phyloP scores from a whole-genome alignment of 768 basidiomycete species.

The Tylopilus balloui region DNA sequence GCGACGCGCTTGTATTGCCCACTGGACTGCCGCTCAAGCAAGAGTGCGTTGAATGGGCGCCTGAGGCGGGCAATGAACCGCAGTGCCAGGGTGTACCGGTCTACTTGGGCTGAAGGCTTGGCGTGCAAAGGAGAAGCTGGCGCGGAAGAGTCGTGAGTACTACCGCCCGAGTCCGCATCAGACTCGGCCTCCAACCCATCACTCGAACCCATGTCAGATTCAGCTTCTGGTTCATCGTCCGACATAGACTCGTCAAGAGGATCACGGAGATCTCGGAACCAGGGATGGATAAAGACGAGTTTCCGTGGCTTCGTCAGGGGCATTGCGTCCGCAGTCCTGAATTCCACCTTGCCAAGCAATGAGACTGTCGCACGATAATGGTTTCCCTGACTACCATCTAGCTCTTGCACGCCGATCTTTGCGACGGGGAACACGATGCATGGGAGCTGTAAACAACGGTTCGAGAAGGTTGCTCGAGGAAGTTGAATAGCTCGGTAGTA shows the following conservation, averaged over 20 bases:
- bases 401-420: neutral
- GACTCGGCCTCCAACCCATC: neutral
- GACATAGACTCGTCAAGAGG: neutral
- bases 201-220: too few species aligned
- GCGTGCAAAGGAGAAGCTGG: neutral
- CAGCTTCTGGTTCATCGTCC: neutral
- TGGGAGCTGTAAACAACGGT: neutral
- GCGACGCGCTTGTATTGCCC: neutral
- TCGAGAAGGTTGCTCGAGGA: neutral
- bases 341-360: neutral
- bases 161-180: neutral
- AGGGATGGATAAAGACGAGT: slow-evolving; percentile 5
- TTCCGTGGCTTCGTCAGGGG: neutral
- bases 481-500: neutral
- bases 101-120: neutral
- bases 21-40: slow-evolving; percentile 1
- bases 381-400: neutral
- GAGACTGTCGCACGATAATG: neutral
- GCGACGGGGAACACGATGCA: neutral
- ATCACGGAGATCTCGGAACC: slow-evolving; percentile 6
- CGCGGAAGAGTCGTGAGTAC: neutral
- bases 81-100: neutral
- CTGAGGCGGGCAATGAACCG: neutral
- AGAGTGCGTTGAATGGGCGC: neutral
- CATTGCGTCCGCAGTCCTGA: neutral